A percentile compares a stretch with the other conserved stretches of the same genome.
Evolutionary conservation across 345 rosid genomes (phyloP).

Genomic region (Eucalyptus curtisii): DNA sequence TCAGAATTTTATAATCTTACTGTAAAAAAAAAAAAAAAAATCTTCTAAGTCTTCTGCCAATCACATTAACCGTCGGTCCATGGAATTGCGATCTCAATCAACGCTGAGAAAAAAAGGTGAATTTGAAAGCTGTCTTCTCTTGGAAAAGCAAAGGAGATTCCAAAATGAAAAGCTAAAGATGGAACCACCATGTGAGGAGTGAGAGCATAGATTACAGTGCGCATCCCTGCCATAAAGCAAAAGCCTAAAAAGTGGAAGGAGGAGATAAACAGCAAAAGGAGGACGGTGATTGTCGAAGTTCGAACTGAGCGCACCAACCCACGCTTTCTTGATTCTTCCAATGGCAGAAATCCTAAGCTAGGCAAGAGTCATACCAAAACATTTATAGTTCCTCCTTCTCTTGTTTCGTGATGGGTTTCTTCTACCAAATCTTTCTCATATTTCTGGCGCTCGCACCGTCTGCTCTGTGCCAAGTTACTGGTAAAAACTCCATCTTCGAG

Average conservation of each 20-base stretch:
- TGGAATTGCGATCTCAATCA: neutral
- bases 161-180: slow-evolving; percentile 1
- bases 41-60: neutral
- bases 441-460: slow-evolving; percentile 18
- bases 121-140: slow-evolving; percentile 3
- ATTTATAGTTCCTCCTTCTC: slow-evolving; percentile 1
- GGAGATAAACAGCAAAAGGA: neutral
- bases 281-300: neutral
- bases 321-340: neutral
- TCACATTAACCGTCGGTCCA: neutral
- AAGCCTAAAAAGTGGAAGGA: neutral
- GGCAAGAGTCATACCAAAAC: neutral
- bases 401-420: slow-evolving; percentile 37
- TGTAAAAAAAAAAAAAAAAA: neutral
- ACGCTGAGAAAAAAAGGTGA: neutral
- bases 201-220: neutral
- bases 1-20: neutral
- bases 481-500: slow-evolving; percentile 9
- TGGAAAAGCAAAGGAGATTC: slow-evolving; percentile 29
- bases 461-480: slow-evolving; percentile 44
- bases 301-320: neutral
- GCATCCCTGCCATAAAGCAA: neutral
- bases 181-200: neutral
- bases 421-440: slow-evolving; percentile 17
- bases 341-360: neutral